A percentile compares a stretch with the other conserved stretches of the same genome.
phyloP scores from a whole-genome alignment of 345 rosid species.

The Sonneratia alba region DNA sequence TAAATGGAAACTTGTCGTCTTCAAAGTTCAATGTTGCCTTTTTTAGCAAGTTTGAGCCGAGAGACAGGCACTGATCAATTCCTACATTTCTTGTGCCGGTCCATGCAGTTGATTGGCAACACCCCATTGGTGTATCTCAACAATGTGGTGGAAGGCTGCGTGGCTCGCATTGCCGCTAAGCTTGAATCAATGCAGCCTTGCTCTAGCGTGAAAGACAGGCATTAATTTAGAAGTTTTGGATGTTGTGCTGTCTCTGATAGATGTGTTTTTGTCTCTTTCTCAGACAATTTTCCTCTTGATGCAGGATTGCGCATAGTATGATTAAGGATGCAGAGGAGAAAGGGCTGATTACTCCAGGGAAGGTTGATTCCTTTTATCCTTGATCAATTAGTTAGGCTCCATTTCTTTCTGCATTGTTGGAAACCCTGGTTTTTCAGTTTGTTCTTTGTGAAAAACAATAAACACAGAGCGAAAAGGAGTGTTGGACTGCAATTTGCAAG shows the following conservation, averaged over 20 bases:
- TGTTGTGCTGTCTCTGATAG: not conserved
- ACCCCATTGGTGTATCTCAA: conserved; percentile 82
- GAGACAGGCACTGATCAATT: conserved; percentile 18
- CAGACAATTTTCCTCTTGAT: not conserved
- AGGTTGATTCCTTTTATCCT: conserved; percentile 23
- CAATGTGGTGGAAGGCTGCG: conserved; percentile 62
- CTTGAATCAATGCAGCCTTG: conserved; percentile 76
- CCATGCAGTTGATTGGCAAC: conserved; percentile 58
- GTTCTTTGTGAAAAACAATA: not conserved
- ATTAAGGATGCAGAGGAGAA: conserved; percentile 74
- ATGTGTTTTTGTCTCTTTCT: not conserved
- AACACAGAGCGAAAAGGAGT: not conserved
- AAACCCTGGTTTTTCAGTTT: not conserved
- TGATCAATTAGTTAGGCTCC: not conserved
- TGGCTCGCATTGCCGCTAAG: conserved; percentile 70
- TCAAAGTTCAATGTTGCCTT: not conserved
- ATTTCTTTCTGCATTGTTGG: not conserved
- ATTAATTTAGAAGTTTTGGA: not conserved
- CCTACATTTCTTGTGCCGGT: conserved; percentile 14
- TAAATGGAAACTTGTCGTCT: not conserved
- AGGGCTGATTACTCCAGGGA: conserved; percentile 69
- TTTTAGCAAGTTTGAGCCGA: not conserved
- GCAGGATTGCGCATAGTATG: conserved; percentile 85
- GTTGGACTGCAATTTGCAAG: not conserved
- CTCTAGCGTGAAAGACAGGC: conserved; percentile 78